Evolutionary conservation across 495 filamentous ascomycete genomes (phyloP).

Genomic region (Parmelia sp.): DNA sequence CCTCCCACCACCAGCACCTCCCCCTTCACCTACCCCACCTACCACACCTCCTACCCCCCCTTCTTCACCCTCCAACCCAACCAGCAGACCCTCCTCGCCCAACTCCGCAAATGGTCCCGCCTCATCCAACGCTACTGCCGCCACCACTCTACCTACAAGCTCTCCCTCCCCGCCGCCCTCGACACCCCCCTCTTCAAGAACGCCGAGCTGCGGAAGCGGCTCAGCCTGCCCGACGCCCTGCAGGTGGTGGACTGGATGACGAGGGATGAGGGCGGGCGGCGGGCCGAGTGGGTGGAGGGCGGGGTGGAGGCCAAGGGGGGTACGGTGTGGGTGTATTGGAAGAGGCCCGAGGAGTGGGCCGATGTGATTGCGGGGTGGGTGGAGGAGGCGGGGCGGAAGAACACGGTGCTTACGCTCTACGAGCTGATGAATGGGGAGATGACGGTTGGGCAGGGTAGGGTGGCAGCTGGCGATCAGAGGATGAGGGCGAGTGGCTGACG

Average conservation of each 20-base stretch:
- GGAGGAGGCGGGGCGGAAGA: conserved; percentile 65
- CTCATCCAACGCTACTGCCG: conserved; percentile 81
- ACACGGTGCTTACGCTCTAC: conserved; percentile 68
- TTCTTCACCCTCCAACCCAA: conserved; percentile 69
- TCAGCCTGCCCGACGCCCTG: conserved; percentile 56
- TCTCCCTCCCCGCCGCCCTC: conserved; percentile 58
- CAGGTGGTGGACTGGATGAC: conserved; percentile 70
- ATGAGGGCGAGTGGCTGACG: background rate
- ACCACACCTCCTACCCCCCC: conserved; percentile 49
- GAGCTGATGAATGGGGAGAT: conserved; percentile 65
- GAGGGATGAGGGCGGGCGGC: conserved; percentile 51
- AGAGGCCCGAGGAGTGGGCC: conserved; percentile 69
- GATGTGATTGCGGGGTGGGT: conserved; percentile 55
- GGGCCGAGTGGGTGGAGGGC: conserved; percentile 60
- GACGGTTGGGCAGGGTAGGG: conserved; percentile 32
- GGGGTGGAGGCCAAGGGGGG: conserved; percentile 30
- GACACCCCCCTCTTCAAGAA: conserved; percentile 56
- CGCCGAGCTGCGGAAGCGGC: conserved; percentile 43
- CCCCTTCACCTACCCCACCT: conserved; percentile 38
- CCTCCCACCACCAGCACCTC: no score
- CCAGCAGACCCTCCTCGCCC: conserved; percentile 62
- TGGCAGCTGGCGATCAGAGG: background rate
- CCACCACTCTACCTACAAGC: conserved; percentile 62
- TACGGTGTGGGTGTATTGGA: conserved; percentile 60
- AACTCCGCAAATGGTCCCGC: conserved; percentile 77